phyloP scores from a whole-genome alignment of 495 filamentous ascomycete species.

The Cercophora sp. region DNA sequence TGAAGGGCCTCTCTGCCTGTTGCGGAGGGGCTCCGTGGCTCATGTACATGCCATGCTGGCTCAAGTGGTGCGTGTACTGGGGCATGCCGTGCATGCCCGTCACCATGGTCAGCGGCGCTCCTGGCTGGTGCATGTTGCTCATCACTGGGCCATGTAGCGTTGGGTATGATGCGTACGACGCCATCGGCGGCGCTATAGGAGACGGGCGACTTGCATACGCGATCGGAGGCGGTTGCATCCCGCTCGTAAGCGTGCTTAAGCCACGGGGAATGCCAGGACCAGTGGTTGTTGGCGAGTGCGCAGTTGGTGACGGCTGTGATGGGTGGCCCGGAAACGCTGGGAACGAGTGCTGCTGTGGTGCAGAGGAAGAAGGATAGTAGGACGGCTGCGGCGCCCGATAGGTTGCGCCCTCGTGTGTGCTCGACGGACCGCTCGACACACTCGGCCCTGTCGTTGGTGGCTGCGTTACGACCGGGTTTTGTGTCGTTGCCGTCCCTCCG shows the following conservation, averaged over 20 bases:
- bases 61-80: slow-evolving; percentile 20
- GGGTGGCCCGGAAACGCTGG: neutral
- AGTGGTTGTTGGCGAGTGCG: neutral
- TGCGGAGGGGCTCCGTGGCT: neutral
- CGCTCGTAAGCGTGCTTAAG: neutral
- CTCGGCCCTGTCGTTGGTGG: neutral
- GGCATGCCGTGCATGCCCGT: neutral
- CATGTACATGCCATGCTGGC: slow-evolving; percentile 16
- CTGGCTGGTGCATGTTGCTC: slow-evolving; percentile 73
- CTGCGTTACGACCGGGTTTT: no score
- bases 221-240: neutral
- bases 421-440: no score
- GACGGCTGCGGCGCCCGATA: no score
- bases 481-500: slow-evolving; percentile 39
- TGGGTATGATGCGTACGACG: neutral
- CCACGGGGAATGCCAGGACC: neutral
- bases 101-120: slow-evolving; percentile 41
- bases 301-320: neutral
- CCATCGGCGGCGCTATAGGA: neutral
- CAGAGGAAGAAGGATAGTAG: neutral
- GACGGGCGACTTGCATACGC: neutral
- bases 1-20: slow-evolving; percentile 75
- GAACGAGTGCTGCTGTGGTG: neutral
- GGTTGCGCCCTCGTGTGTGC: no score
- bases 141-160: slow-evolving; percentile 60